Evolutionary conservation across 2,329 filamentous ascomycete genomes (phyloP).

Genomic region (Calonectria pteridis): DNA sequence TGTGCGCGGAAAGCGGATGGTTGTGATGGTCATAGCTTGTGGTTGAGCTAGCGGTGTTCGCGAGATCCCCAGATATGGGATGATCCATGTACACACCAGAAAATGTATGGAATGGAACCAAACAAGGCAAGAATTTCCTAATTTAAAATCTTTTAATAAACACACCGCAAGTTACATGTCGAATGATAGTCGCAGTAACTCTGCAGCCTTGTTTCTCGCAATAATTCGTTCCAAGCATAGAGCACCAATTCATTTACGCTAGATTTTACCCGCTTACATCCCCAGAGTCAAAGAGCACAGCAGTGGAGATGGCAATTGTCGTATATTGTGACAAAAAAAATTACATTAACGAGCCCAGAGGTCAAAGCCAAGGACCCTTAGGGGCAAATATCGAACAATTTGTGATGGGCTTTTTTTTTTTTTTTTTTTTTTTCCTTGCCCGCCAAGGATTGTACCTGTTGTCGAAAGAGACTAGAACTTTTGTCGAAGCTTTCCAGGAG

Average conservation of each 20-base stretch:
- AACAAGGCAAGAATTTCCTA: neutral
- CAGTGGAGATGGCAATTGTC: neutral
- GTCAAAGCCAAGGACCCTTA: neutral
- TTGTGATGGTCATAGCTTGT: neutral
- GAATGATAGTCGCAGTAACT: neutral
- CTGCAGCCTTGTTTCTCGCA: neutral
- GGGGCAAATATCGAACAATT: neutral
- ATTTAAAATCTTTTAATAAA: neutral
- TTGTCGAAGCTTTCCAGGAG: neutral
- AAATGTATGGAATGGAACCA: neutral
- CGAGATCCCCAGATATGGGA: neutral
- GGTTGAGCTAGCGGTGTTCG: neutral
- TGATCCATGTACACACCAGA: neutral
- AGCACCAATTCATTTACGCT: neutral
- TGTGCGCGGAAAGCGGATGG: neutral
- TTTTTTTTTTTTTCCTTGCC: neutral
- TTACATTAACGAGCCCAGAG: neutral
- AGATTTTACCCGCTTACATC: neutral
- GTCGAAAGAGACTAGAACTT: neutral
- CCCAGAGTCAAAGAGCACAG: neutral
- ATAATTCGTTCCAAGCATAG: neutral
- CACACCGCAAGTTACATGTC: neutral
- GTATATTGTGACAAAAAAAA: neutral
- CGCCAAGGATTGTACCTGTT: neutral
- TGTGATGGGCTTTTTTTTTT: neutral